These are phyloP conservation scores for Diaporthe citri DNA, from an alignment of 2,329 filamentous ascomycete genomes.

Conservation along the genomic window DNA sequence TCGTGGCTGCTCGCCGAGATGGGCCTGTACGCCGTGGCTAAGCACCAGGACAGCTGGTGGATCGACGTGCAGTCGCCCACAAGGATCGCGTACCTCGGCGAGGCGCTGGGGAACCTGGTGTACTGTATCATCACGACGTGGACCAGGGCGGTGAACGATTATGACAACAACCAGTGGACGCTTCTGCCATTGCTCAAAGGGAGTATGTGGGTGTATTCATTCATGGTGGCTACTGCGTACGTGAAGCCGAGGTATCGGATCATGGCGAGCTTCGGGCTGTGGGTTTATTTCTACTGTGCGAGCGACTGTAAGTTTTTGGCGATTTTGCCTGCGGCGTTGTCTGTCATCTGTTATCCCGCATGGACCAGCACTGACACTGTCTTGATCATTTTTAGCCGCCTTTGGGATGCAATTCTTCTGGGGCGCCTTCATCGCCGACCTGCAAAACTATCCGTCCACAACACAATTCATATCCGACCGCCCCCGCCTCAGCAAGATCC, in stretches of 20 bases:
- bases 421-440: slow-evolving; percentile 72
- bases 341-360: background rate
- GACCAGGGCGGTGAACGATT: slow-evolving; percentile 62
- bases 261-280: slow-evolving; percentile 59
- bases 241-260: slow-evolving; percentile 64
- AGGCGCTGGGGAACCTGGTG: slow-evolving; percentile 58
- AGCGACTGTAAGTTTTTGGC: slow-evolving; percentile 48
- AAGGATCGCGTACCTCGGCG: slow-evolving; percentile 52
- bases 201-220: slow-evolving; percentile 67
- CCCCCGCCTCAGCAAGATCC: slow-evolving; percentile 55
- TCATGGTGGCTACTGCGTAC: slow-evolving; percentile 63
- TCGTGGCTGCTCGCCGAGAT: slow-evolving; percentile 67
- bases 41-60: slow-evolving; percentile 71
- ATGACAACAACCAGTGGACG: slow-evolving; percentile 72
- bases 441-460: slow-evolving; percentile 64
- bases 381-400: slow-evolving; percentile 48
- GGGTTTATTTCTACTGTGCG: slow-evolving; percentile 62
- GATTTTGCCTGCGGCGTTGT: slow-evolving; percentile 35
- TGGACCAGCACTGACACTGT: slow-evolving; percentile 34
- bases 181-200: slow-evolving; percentile 66
- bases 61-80: slow-evolving; percentile 63
- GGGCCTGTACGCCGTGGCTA: slow-evolving; percentile 68
- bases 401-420: slow-evolving; percentile 72
- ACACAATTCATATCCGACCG: slow-evolving; percentile 60
- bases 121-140: slow-evolving; percentile 64